Evolutionary conservation across 495 filamentous ascomycete genomes (phyloP).

Genomic region (Amniculicola lignicola): DNA sequence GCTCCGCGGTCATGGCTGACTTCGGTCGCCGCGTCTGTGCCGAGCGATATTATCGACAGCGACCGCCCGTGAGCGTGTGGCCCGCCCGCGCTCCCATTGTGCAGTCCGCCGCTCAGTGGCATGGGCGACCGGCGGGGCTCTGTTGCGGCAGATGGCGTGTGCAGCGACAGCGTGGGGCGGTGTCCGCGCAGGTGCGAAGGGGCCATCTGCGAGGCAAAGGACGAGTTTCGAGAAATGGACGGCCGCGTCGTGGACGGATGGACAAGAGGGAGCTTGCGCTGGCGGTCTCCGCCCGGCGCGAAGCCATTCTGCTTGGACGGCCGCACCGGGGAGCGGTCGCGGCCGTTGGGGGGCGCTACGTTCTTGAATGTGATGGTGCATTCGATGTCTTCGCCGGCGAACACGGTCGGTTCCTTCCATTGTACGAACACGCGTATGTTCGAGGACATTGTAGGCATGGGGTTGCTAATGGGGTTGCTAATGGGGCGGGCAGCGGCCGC

Average conservation of each 20-base stretch:
- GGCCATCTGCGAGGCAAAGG: conserved; percentile 27
- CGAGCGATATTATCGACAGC: conserved; percentile 92
- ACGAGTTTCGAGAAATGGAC: conserved; percentile 34
- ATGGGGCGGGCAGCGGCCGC: conserved; percentile 9
- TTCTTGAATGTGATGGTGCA: conserved; percentile 97
- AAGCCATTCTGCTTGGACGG: conserved; percentile 41
- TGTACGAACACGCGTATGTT: conserved; percentile 93
- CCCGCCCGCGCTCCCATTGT: conserved; percentile 22
- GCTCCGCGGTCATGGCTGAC: conserved; percentile 43
- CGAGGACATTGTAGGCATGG: conserved; percentile 32
- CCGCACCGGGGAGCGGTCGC: conserved; percentile 42
- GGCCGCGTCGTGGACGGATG: conserved; percentile 35
- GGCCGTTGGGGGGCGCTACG: conserved; percentile 52
- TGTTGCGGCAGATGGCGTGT: conserved; percentile 45
- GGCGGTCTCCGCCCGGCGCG: conserved; percentile 40
- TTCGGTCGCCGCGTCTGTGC: conserved; percentile 56
- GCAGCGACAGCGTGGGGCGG: conserved; percentile 57
- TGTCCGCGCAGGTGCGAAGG: conserved; percentile 49
- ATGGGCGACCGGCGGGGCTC: conserved; percentile 29
- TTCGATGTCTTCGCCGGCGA: conserved; percentile 89
- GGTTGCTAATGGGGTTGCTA: too few species aligned
- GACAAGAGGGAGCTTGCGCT: conserved; percentile 45
- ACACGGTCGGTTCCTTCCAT: conserved; percentile 87
- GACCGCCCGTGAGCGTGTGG: conserved; percentile 67
- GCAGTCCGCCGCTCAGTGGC: conserved; percentile 17